Evolutionary conservation across 176 grass and related monocot species (phyloP), one percentile per base, ranked within the genome.

Genomic region (Paspalum notatum): DNA sequence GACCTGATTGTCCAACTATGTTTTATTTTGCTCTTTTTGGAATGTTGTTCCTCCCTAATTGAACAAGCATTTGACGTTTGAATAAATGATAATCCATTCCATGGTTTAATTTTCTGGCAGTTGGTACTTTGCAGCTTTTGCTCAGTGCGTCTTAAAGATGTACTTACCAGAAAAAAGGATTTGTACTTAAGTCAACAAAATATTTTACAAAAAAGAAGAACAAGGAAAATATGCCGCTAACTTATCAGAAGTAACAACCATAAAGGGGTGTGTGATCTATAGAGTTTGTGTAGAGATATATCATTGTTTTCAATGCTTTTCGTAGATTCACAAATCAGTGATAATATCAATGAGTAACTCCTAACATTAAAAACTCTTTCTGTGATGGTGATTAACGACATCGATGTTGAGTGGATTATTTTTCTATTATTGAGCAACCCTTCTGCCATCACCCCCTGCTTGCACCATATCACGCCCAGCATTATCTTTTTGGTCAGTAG

Each of bases 401-500:
- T 51, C 5, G 4, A 82, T 58, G 72, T 77, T 77, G 80, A 89
- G 83, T 59, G 66, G 72, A 61, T 68, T 40, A 66, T 82, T 72
- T 76, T 57, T 71, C 46, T 76, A n/a, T 82, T 82, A 65, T 82
- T 72, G 65, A 90, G 61, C 16, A 85, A 82, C 59, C 58, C 66
- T 81, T 18, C 71, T 81, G 62, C 37, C 58, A 73, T 82, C 50
- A 76, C 38, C 22, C 55, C 48, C 42, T 59, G 59, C 47, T 72
- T 79, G 80, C 78, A 59, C 41, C 60, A 20, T 82, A 73, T 85
- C 78, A 72, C 71, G 39, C 67, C 50, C 24, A 78, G 52, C 5
- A 72, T 85, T 78, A 59, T 82, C 32, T 32, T 32, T 85, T 82
- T 66, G 84, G 44, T 78, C 17, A 21, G 63, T 60, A 82, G 66